Conservation (phyloP, 495 filamentous ascomycete genomes). For the Evernia prunastri region DNA sequence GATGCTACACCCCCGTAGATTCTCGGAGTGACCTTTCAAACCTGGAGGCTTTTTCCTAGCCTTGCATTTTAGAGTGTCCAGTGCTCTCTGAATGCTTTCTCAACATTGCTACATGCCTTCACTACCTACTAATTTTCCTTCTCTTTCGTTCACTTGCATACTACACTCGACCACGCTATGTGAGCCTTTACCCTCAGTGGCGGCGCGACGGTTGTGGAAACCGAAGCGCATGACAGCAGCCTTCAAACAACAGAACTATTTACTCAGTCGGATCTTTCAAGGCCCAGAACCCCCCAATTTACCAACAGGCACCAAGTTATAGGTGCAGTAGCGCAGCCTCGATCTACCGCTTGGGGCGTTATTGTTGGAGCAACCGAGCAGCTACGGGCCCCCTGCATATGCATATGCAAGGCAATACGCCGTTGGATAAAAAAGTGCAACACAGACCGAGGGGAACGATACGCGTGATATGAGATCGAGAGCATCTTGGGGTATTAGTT, state of each 20-base stretch:
- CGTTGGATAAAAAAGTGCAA: background rate
- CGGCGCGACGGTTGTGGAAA: background rate
- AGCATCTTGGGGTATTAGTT: background rate
- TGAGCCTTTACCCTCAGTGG: background rate
- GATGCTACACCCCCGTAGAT: background rate
- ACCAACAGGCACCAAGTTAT: background rate
- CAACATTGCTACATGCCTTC: no score
- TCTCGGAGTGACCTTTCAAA: no score
- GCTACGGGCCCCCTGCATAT: background rate
- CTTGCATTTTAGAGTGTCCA: no score
- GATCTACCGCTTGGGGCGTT: background rate
- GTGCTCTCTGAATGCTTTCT: no score
- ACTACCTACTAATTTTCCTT: background rate
- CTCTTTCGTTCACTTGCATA: background rate
- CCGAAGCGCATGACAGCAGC: background rate
- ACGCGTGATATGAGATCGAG: background rate
- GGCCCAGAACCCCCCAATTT: conserved; percentile 10
- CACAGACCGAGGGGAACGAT: background rate
- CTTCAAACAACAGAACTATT: background rate
- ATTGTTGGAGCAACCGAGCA: background rate
- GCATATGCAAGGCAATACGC: background rate
- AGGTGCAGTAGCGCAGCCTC: conserved; percentile 6
- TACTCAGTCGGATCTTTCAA: background rate
- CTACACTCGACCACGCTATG: background rate
- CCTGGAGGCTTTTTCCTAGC: no score